Base-by-base conservation (phyloP, 2,329 filamentous ascomycete species). In the Stemphylium lycopersici region DNA sequence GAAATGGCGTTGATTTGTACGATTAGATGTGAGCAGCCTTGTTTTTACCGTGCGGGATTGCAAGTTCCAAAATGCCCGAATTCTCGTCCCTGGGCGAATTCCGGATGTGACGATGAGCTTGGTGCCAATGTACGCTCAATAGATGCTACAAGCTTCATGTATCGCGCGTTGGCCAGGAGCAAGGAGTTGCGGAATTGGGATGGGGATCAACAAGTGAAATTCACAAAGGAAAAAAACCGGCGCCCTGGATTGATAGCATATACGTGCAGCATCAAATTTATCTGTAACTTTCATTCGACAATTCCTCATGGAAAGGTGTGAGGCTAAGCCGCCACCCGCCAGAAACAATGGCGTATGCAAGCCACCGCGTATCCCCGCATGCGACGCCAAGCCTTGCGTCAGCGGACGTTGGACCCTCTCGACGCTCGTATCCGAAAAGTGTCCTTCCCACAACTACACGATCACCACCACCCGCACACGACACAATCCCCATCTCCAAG, bases 351-450 rank as follows among this genome's bases (percentile, higher is more conserved):
- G 6, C 16, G 34, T 15, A 31, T 39, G 36, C 36, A 48, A 24
- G 16, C 32, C 26, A 18, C 40, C 15, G 15, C 22, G 36, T 32
- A 55, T 36, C 50, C 40, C 45, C 50, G 37, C 52, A 48, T 29
- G 48, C 38, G 24, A 12, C 20, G 52, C 53, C 49, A 49, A 58
- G 52, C 34, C 39, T 49, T 59, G 56, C 58, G 61, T 61, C 61
- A 61, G 55, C 40, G 49, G 42, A 22, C 37, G 22, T 29, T 37
- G 38, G 48, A 46, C 52, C 48, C 38, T 47, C 26, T 15, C 15
- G 10, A 33, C 37, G 12, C 41, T 41, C 37, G 32, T 32, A 22
- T 47, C n/a, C 48, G 48, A 44, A 55, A 52, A 46, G 24, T 51
- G 47, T 50, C 44, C 54, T 56, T 48, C 50, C 41, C 43, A 38